Conservation (phyloP, 495 filamentous ascomycete species). For the Corynascus novoguineensis region DNA sequence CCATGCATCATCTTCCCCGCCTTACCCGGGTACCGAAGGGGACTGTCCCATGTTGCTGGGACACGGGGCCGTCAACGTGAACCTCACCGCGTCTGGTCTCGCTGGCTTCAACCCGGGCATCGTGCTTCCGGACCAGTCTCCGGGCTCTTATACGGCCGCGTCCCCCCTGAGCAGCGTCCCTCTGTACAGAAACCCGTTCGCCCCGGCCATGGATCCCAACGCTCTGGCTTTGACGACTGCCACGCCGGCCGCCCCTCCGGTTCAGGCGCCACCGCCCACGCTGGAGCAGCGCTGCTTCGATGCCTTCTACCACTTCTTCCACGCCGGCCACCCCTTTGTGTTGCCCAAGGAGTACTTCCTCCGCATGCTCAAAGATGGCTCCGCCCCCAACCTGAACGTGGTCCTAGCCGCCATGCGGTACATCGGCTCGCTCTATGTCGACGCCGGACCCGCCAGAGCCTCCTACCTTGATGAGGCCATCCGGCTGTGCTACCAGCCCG, state of each 20-base stretch:
- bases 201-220: slow-evolving; percentile 28
- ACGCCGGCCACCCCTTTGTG: slow-evolving; percentile 63
- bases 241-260: slow-evolving; percentile 10
- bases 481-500: slow-evolving; percentile 44
- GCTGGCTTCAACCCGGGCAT: slow-evolving; percentile 36
- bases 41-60: slow-evolving; percentile 46
- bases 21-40: slow-evolving; percentile 29
- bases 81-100: slow-evolving; percentile 26
- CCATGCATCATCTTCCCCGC: slow-evolving; percentile 44
- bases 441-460: slow-evolving; percentile 45
- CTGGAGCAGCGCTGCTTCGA: slow-evolving; percentile 49
- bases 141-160: slow-evolving; percentile 31
- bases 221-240: slow-evolving; percentile 26
- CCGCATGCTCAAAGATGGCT: slow-evolving; percentile 39
- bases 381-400: slow-evolving; percentile 32
- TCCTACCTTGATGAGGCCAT: slow-evolving; percentile 56
- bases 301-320: slow-evolving; percentile 59
- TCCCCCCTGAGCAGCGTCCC: slow-evolving; percentile 30
- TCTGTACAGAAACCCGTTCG: slow-evolving; percentile 35
- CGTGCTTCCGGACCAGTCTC: slow-evolving; percentile 36
- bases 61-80: slow-evolving; percentile 27
- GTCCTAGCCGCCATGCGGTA: slow-evolving; percentile 62
- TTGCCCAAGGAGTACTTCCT: slow-evolving; percentile 46
- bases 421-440: slow-evolving; percentile 58
- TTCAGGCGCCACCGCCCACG: slow-evolving; percentile 31